These are phyloP conservation scores for Gynochthodes officinalis DNA, from an alignment of 257 asterid species.

Conservation along the genomic window DNA sequence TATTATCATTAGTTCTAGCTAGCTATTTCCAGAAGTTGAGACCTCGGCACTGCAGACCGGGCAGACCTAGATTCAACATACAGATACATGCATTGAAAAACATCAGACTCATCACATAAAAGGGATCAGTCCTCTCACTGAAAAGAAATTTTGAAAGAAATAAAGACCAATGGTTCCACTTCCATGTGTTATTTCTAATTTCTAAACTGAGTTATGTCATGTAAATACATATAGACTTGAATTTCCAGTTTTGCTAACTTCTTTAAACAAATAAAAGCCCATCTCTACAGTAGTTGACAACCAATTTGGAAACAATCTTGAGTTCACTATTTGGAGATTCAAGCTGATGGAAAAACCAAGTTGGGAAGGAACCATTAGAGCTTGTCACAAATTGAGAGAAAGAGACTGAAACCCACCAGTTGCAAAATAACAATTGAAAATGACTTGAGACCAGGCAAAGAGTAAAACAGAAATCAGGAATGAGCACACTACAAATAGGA, in stretches of 20 bases:
- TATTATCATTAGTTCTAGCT: constrained; percentile 13
- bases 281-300: neutral
- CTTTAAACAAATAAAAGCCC: neutral
- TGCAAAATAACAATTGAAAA: neutral
- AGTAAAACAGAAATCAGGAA: neutral
- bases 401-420: neutral
- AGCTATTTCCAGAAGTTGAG: constrained; percentile 61
- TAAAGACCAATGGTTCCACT: neutral
- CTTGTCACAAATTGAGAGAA: neutral
- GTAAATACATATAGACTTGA: neutral
- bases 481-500: neutral
- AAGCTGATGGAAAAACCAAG: neutral
- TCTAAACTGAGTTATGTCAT: neutral
- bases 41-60: constrained; percentile 92
- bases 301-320: neutral
- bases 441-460: neutral
- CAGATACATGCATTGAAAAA: constrained; percentile 15
- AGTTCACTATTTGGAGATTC: neutral
- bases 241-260: neutral
- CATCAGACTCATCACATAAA: neutral
- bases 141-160: neutral
- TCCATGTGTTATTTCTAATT: too few relatives aligned
- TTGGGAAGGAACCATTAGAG: neutral
- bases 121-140: too few relatives aligned
- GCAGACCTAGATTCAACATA: constrained; percentile 60